Base-by-base conservation (phyloP, 805 yeast species). In the Monosporozyma servazzii region DNA sequence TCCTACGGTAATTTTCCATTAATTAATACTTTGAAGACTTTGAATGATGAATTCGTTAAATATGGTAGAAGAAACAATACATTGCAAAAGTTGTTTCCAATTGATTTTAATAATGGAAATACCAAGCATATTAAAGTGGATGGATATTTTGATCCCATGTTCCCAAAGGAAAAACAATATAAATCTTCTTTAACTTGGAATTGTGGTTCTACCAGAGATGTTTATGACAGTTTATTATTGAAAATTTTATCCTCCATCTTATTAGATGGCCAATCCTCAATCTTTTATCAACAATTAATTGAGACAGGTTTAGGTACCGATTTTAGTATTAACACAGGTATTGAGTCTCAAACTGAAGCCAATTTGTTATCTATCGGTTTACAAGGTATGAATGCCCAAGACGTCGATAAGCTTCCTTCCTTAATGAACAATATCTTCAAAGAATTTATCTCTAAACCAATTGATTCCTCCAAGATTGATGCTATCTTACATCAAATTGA, bases 401-500 rank as follows among this genome's bases (percentile, higher is more conserved):
- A 77, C n/a, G 55, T 74, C 17, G 64, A 65, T 1, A 62, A 58
- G 2, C 74, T 90, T 46, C 57, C 59, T 0, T 72, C 73, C 3
- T 75, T 88, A 5, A 54, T 64, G 17, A 66, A 69, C 0, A 29
- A 49, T 8, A 77, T 82, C 4, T 67, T 90, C 25, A 57, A 67
- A 3, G 68, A 76, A 20, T 70, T 76, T 10, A 63, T 72, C 10
- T 64, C 64, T 21, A 62, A 62, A 4, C 78, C 80, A 1, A 79
- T 86, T 58, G 77, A 81, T 9, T 70, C 71, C 17, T 63, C 73
- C 15, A 80, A 88, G 59, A 77, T 93, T n/a, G 83, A 86, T 51
- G 98, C 96, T 0, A 79, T 91, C 48, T 74, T 93, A 39, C 95
- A 89, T 66, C 98, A 90, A 65, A 69, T 89, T 36, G 99, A 93